Conservation (phyloP, 306 rosid species). For the Dicorynia guianensis region DNA sequence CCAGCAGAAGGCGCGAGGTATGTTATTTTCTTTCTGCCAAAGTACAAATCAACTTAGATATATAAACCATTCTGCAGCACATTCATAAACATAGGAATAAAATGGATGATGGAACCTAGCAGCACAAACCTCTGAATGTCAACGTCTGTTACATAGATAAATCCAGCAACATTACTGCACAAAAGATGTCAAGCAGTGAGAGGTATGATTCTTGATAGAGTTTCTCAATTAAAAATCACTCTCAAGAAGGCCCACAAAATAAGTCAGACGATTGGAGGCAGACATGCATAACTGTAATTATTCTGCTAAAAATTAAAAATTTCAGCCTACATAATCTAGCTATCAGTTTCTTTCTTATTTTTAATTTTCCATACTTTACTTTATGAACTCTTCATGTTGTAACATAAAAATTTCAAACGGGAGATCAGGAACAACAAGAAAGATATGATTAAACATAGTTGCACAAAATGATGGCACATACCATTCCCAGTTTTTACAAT, state of each 20-base stretch:
- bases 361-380: too few species aligned
- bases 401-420: neutral
- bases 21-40: conserved; percentile 63
- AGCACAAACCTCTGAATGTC: conserved; percentile 82
- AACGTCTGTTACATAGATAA: conserved; percentile 79
- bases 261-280: conserved; percentile 14
- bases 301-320: too few species aligned
- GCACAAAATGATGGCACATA: too few species aligned
- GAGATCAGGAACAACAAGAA: too few species aligned
- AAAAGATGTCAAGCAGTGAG: conserved; percentile 32
- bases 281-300: neutral
- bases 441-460: too few species aligned
- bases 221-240: neutral
- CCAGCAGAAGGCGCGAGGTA: too few species aligned
- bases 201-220: neutral
- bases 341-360: neutral
- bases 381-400: neutral
- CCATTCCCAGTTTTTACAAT: too few species aligned
- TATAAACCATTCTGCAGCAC: conserved; percentile 20
- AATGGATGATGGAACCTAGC: conserved; percentile 3
- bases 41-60: conserved; percentile 39
- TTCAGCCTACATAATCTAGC: too few species aligned
- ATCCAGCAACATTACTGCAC: conserved; percentile 92
- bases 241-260: conserved; percentile 5
- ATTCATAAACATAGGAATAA: conserved; percentile 3